A percentile compares a stretch with the other conserved stretches of the same genome.
Conservation (phyloP, 2,329 filamentous ascomycete genomes). For the Calonectria pauciramosa region DNA sequence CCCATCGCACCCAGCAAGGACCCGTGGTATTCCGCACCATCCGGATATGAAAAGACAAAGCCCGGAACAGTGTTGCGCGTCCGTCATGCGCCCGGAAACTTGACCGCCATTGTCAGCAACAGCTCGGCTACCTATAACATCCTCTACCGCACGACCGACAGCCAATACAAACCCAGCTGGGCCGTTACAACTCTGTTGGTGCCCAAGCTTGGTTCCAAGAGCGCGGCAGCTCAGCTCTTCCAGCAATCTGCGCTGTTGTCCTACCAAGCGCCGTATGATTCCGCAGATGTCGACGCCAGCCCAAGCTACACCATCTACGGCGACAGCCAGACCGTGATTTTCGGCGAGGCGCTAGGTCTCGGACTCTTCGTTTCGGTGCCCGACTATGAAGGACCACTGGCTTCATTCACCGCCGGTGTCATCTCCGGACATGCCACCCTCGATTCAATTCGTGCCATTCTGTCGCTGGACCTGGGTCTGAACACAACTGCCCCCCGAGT, state of each 20-base stretch:
- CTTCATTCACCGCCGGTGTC: constrained; percentile 59
- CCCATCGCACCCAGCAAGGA: constrained; percentile 39
- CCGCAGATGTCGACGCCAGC: constrained; percentile 38
- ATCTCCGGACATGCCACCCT: constrained; percentile 60
- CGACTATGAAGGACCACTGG: constrained; percentile 61
- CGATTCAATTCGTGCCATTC: constrained; percentile 60
- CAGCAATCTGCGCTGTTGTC: constrained; percentile 37
- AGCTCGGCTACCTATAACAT: constrained; percentile 40
- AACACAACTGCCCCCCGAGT: constrained; percentile 41
- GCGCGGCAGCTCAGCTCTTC: constrained; percentile 24
- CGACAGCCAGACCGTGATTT: not conserved
- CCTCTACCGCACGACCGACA: constrained; percentile 43
- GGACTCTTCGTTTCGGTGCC: constrained; percentile 55
- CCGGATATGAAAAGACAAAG: constrained; percentile 30
- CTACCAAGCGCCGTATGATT: constrained; percentile 42
- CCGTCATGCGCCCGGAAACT: constrained; percentile 39
- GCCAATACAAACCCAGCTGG: constrained; percentile 41
- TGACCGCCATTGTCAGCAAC: constrained; percentile 37
- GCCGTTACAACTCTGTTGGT: constrained; percentile 41
- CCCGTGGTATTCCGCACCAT: constrained; percentile 43
- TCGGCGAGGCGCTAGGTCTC: constrained; percentile 29
- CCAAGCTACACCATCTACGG: constrained; percentile 37
- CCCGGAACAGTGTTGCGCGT: constrained; percentile 43
- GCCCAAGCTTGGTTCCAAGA: constrained; percentile 35
- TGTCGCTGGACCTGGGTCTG: constrained; percentile 51